These are phyloP conservation scores for Gyrodon lividus DNA, from an alignment of 768 basidiomycete genomes.

Conservation along the genomic window DNA sequence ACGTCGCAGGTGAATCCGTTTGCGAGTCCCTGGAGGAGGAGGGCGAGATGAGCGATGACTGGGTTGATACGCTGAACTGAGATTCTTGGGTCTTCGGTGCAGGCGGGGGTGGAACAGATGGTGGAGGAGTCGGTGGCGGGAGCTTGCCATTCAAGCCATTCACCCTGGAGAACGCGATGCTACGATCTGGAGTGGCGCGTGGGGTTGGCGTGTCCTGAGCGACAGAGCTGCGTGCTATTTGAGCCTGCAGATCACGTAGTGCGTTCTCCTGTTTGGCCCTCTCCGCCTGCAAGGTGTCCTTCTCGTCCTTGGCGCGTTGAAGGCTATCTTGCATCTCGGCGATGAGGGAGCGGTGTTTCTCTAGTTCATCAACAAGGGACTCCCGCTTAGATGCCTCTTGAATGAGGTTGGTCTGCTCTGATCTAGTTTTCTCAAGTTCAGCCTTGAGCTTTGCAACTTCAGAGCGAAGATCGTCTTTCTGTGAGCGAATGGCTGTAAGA, in stretches of 20 bases:
- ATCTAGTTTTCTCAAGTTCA: slow-evolving; percentile 58
- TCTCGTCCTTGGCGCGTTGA: slow-evolving; percentile 79
- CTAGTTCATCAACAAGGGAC: slow-evolving; percentile 71
- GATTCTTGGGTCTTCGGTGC: slow-evolving; percentile 58
- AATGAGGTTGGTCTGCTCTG: slow-evolving; percentile 60
- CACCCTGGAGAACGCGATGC: slow-evolving; percentile 52
- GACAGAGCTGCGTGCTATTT: slow-evolving; percentile 54
- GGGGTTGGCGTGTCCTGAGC: slow-evolving; percentile 45
- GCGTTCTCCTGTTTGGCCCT: slow-evolving; percentile 63
- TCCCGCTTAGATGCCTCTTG: slow-evolving; percentile 75
- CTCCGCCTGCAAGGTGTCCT: slow-evolving; percentile 73
- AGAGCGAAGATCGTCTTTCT: slow-evolving; percentile 42
- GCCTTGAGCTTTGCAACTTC: slow-evolving; percentile 48
- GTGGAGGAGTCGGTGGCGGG: slow-evolving; percentile 79
- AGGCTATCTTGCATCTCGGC: slow-evolving; percentile 77
- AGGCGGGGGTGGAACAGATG: slow-evolving; percentile 84
- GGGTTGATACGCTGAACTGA: slow-evolving; percentile 59
- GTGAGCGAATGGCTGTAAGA: slow-evolving; percentile 39
- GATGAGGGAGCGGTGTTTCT: slow-evolving; percentile 71
- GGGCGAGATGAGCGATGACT: slow-evolving; percentile 53
- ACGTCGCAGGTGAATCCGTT: slow-evolving; percentile 65
- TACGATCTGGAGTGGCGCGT: slow-evolving; percentile 52
- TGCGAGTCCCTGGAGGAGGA: slow-evolving; percentile 72
- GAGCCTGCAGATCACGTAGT: slow-evolving; percentile 79
- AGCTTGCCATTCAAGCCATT: slow-evolving; percentile 70